Conservation (phyloP, 148 eudicot genomes). For the Agrostemma githago region DNA sequence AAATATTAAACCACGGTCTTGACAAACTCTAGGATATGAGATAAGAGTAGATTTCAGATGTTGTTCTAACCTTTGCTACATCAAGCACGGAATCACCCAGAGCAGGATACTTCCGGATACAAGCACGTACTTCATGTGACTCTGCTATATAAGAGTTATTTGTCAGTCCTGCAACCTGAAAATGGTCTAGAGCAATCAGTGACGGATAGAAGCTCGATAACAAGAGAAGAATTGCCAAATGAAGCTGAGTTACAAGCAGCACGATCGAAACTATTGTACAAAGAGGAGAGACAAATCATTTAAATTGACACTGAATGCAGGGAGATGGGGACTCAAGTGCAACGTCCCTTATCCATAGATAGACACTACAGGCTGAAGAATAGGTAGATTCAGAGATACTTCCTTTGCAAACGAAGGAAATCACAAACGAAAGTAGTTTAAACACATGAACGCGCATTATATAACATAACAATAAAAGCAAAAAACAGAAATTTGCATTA, state of each 20-base stretch:
- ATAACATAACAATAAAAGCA: neutral
- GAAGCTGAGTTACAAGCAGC: neutral
- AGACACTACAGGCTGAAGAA: neutral
- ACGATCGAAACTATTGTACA: neutral
- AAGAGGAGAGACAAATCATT: neutral
- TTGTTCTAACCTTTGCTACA: slow-evolving; percentile 75
- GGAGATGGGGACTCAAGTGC: neutral
- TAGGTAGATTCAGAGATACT: neutral
- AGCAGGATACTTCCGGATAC: slow-evolving; percentile 57
- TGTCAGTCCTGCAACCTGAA: slow-evolving; percentile 87
- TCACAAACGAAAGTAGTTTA: neutral
- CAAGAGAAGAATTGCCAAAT: slow-evolving; percentile 10
- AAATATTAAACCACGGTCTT: neutral
- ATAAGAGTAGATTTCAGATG: neutral
- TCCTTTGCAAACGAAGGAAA: neutral
- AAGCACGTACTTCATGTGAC: slow-evolving; percentile 76
- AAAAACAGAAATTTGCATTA: neutral
- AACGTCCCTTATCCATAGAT: neutral
- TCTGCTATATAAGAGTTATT: slow-evolving; percentile 70
- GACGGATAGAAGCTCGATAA: neutral
- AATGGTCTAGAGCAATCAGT: slow-evolving; percentile 11
- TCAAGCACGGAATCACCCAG: slow-evolving; percentile 80
- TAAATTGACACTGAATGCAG: neutral
- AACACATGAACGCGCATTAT: too few relatives aligned
- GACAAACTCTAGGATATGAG: neutral